Base-by-base conservation (phyloP, 208 protist genomes). In the Trypanosoma brucei region DNA sequence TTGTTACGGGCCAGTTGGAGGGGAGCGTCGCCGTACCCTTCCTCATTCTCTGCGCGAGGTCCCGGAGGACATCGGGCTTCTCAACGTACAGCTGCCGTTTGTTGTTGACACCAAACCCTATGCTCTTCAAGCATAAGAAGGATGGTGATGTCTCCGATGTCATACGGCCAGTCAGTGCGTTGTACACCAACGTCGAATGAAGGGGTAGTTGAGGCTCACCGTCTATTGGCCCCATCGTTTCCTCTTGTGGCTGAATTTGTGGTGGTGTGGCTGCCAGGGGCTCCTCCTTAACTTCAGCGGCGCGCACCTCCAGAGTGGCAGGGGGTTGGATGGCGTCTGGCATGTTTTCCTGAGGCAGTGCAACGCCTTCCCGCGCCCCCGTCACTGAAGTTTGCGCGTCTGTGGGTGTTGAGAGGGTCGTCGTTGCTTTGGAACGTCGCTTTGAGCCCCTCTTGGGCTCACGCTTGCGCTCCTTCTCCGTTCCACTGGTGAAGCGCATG, bases 131-230 rank as follows among this genome's bases (percentile, higher is more conserved):
- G 48, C 59, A 83, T 49, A 54, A 22, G 45, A 94, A 76, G 1
- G 80, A 81, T 40, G 59, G 65, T 9, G 88, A 88, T 38, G 51
- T 74, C 57, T 91, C 84, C 39, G 78, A 92, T 6, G 83, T 88
- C 84, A 94, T 90, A 73, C 88, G 88, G 35, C 88, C 88, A 35
- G 66, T 94, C 6, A 94, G 61, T 5, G 88, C 75, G 71, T 94
- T 94, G 72, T 92, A 94, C 39, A 94, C 76, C 36, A 94, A 75
- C 49, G 71, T 76, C 22, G 62, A 70, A 3, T 59, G 11, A 33
- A 54, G 50, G 6, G 11, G 50, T n/a, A n/a, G 5, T 8, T 34
- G 60, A 46, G 33, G 42, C 42, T 46, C 42, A 6, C 11, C 11
- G 8, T 46, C 42, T 46, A 6, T 11, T 11, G 42, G 11, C 42